A percentile compares a stretch with the other conserved stretches of the same genome.
Conservation (phyloP, 1,284 basidiomycete species). For the Wallemia hederae region DNA sequence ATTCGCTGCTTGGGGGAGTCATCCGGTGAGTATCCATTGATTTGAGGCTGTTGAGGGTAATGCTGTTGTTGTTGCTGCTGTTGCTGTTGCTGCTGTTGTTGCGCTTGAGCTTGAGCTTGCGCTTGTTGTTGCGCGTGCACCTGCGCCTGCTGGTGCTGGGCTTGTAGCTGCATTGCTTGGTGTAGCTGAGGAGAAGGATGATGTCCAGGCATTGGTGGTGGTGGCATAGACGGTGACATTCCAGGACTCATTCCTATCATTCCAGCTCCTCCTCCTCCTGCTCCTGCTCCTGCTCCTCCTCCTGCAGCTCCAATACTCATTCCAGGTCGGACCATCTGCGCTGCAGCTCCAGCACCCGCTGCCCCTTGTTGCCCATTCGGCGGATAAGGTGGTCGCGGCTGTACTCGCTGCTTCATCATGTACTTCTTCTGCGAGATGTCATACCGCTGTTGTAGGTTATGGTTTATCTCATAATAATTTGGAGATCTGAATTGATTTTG, state of each 20-base stretch:
- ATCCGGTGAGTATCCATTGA: background rate
- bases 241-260: background rate
- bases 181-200: too few species aligned
- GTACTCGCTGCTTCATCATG: background rate
- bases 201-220: background rate
- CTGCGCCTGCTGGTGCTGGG: too few species aligned
- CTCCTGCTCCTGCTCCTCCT: too few species aligned
- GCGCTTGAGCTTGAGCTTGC: too few species aligned
- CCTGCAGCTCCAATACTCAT: too few species aligned
- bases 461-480: background rate
- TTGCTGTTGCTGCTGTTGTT: background rate
- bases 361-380: too few species aligned
- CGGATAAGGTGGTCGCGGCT: too few species aligned
- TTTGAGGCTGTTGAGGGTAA: background rate
- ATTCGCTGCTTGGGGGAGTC: background rate
- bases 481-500: background rate
- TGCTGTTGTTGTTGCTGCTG: background rate
- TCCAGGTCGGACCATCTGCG: too few species aligned
- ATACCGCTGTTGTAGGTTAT: background rate
- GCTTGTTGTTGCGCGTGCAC: too few species aligned
- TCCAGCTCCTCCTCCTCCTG: too few species aligned
- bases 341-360: too few species aligned
- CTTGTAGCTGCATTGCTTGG: too few species aligned
- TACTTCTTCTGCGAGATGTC: background rate
- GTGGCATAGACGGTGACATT: background rate